Conservation (phyloP, 768 basidiomycete species). For the Podaxis sp. region DNA sequence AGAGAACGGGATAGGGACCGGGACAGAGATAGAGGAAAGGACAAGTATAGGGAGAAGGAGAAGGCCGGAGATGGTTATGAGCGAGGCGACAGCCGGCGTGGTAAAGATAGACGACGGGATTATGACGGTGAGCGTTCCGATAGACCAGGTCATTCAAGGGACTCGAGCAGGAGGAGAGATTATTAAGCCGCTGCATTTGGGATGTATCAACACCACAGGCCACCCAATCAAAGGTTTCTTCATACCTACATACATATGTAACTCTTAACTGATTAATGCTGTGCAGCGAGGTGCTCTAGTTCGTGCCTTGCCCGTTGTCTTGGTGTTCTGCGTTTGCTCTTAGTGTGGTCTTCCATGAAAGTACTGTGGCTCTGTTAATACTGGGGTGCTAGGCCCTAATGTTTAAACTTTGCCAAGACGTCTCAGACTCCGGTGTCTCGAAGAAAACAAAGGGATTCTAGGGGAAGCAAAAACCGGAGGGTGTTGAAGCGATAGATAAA, state of each 20-base stretch:
- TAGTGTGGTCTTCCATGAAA: neutral
- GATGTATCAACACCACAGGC: neutral
- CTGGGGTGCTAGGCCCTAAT: too few relatives aligned
- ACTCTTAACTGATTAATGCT: neutral
- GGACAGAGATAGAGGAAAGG: constrained; percentile 1
- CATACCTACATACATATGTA: neutral
- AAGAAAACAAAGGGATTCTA: too few relatives aligned
- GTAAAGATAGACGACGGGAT: constrained; percentile 12
- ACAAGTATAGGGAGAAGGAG: constrained; percentile 12
- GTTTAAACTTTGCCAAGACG: too few relatives aligned
- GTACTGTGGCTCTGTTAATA: neutral
- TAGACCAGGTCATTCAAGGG: constrained; percentile 5
- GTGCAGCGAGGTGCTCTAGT: neutral
- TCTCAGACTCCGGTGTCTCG: too few relatives aligned
- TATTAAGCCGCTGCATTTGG: neutral
- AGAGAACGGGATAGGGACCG: neutral
- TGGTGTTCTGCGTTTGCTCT: neutral
- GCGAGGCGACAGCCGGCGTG: neutral
- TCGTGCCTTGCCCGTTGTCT: neutral
- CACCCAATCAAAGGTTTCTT: neutral
- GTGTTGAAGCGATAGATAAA: too few relatives aligned
- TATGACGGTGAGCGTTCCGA: constrained; percentile 1
- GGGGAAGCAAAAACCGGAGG: too few relatives aligned
- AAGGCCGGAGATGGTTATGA: constrained; percentile 8
- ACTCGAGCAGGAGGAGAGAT: constrained; percentile 13